Conservation (phyloP, 371 early-diverging fungal species). For the Massospora cicadina region DNA sequence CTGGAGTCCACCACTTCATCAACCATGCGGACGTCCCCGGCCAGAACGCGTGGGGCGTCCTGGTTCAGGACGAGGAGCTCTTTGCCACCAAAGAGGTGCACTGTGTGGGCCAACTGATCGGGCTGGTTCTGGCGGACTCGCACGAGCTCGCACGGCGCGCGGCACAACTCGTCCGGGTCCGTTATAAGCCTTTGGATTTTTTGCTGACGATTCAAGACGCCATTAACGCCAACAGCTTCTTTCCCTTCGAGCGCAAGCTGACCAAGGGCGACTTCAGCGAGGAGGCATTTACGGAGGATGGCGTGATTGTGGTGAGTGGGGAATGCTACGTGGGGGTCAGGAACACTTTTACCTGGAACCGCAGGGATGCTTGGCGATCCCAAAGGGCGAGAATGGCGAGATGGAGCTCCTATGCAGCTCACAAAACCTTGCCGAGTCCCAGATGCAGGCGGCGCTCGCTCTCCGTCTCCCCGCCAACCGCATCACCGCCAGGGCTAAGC, state of each 20-base stretch:
- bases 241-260: conserved; percentile 25
- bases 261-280: conserved; percentile 27
- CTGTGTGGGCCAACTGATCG: conserved; percentile 47
- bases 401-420: conserved; percentile 45
- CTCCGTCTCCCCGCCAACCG: conserved; percentile 42
- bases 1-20: conserved; percentile 43
- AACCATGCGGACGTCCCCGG: conserved; percentile 42
- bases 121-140: conserved; percentile 43
- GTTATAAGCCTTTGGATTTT: conserved; percentile 38
- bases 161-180: conserved; percentile 36
- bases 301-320: conserved; percentile 25
- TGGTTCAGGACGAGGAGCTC: conserved; percentile 43
- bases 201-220: conserved; percentile 52
- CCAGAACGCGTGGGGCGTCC: conserved; percentile 26
- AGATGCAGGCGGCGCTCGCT: conserved; percentile 32
- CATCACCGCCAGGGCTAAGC: conserved; percentile 41
- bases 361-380: conserved; percentile 37
- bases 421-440: conserved; percentile 53
- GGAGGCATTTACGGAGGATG: conserved; percentile 27
- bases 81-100: conserved; percentile 40
- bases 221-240: conserved; percentile 34
- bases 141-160: conserved; percentile 39
- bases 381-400: conserved; percentile 48
- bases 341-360: conserved; percentile 61
- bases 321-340: conserved; percentile 24